A percentile compares a stretch with the other conserved stretches of the same genome.
Evolutionary conservation across 2,329 filamentous ascomycete genomes (phyloP).

Genomic region (Acrodontium crateriforme): DNA sequence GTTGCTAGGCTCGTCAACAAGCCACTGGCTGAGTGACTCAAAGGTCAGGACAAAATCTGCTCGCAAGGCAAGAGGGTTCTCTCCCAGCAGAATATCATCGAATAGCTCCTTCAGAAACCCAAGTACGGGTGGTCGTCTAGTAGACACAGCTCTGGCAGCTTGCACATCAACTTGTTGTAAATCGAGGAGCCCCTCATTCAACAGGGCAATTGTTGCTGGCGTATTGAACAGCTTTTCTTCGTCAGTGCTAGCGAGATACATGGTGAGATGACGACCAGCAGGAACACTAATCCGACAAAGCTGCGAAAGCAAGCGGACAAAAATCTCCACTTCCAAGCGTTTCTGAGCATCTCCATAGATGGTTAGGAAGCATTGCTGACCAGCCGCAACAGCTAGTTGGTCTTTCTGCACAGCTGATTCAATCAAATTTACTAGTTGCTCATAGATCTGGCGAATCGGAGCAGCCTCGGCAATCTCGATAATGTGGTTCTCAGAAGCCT

Average conservation of each 20-base stretch:
- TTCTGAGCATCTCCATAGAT: constrained; percentile 42
- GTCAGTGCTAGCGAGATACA: constrained; percentile 37
- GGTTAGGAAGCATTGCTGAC: constrained; percentile 30
- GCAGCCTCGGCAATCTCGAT: constrained; percentile 42
- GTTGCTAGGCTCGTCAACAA: constrained; percentile 56
- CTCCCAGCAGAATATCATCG: constrained; percentile 64
- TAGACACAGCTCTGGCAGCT: constrained; percentile 57
- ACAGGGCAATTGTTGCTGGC: constrained; percentile 45
- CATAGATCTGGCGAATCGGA: constrained; percentile 43
- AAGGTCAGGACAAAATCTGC: constrained; percentile 77
- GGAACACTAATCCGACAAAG: constrained; percentile 47
- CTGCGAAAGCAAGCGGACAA: constrained; percentile 46
- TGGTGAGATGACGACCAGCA: constrained; percentile 40
- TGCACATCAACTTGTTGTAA: constrained; percentile 46
- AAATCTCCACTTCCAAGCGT: constrained; percentile 47
- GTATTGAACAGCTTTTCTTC: constrained; percentile 51
- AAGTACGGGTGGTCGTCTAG: constrained; percentile 57
- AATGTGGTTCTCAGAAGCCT: constrained; percentile 43
- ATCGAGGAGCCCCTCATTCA: constrained; percentile 47
- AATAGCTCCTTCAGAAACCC: constrained; percentile 70
- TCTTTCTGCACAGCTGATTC: constrained; percentile 41
- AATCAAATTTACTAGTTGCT: constrained; percentile 41
- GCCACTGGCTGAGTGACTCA: constrained; percentile 69
- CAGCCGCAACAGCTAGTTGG: constrained; percentile 40
- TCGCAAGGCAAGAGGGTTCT: constrained; percentile 63